phyloP scores from a whole-genome alignment of 2,329 filamentous ascomycete species.

The Aspergillus niger region DNA sequence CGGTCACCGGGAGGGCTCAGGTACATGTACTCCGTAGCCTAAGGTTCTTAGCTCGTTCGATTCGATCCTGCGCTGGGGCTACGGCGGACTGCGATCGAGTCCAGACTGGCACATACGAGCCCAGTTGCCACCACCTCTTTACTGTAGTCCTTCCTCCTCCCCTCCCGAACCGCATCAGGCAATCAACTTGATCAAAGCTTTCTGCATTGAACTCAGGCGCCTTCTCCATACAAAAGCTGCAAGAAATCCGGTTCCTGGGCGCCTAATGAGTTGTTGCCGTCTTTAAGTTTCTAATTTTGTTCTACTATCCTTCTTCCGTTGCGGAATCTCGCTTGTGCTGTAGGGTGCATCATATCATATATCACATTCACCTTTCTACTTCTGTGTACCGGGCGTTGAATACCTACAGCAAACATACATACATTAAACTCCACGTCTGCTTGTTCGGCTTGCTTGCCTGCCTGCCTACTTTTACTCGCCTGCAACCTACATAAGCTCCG shows the following conservation, averaged over 20 bases:
- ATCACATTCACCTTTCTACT: not conserved
- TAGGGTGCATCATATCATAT: not conserved
- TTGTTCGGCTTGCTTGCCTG: no score
- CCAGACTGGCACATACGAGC: slow-evolving; percentile 5
- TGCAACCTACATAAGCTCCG: slow-evolving; percentile 6
- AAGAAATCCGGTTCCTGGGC: slow-evolving; percentile 1
- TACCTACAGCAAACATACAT: not conserved
- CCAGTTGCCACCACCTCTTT: not conserved
- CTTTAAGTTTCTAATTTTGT: not conserved
- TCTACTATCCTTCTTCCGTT: not conserved
- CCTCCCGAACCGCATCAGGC: slow-evolving; percentile 4
- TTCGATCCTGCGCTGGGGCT: no score
- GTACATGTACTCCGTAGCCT: not conserved
- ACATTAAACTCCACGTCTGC: not conserved
- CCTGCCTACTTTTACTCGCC: not conserved
- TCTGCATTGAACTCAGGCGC: slow-evolving; percentile 1
- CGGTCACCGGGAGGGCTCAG: not conserved
- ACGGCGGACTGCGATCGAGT: slow-evolving; percentile 3
- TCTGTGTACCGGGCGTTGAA: not conserved
- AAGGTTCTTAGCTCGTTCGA: not conserved
- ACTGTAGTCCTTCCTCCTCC: no score
- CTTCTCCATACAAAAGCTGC: slow-evolving; percentile 5
- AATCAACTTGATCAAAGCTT: slow-evolving; percentile 10
- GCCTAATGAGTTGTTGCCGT: not conserved
- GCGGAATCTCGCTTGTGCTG: not conserved